A percentile compares a stretch with the other conserved stretches of the same genome.
Conservation (phyloP, 352 stramenopile genomes). For the Stramenopiles sp. region DNA sequence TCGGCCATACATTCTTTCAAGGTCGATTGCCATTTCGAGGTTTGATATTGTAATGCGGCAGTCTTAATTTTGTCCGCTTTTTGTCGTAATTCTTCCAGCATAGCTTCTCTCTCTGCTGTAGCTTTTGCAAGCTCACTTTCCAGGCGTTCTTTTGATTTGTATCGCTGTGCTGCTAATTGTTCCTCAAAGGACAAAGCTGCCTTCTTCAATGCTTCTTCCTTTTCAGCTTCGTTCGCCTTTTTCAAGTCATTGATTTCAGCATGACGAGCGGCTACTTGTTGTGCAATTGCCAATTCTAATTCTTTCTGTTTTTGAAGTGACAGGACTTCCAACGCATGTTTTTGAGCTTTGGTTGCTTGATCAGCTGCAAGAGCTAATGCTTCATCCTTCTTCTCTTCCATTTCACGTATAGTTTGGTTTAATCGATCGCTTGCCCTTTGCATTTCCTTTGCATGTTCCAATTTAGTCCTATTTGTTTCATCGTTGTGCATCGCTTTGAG, state of each 20-base stretch:
- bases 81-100: background rate
- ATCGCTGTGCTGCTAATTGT: background rate
- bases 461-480: background rate
- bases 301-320: background rate
- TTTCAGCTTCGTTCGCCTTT: background rate
- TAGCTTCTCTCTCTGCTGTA: background rate
- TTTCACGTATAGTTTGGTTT: background rate
- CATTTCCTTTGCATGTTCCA: background rate
- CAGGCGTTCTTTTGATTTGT: background rate
- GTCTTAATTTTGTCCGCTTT: constrained; percentile 1
- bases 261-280: background rate
- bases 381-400: background rate
- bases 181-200: background rate
- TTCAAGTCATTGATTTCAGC: constrained; percentile 5
- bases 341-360: background rate
- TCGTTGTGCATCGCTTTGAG: background rate
- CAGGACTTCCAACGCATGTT: background rate
- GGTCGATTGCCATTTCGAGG: background rate
- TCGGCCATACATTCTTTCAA: constrained; percentile 3
- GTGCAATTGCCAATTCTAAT: background rate
- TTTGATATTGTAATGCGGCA: background rate
- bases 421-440: background rate
- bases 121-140: background rate
- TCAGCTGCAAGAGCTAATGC: background rate
- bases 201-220: background rate